Conservation (phyloP, 2,329 filamentous ascomycete species). For the Polychaeton citri region DNA sequence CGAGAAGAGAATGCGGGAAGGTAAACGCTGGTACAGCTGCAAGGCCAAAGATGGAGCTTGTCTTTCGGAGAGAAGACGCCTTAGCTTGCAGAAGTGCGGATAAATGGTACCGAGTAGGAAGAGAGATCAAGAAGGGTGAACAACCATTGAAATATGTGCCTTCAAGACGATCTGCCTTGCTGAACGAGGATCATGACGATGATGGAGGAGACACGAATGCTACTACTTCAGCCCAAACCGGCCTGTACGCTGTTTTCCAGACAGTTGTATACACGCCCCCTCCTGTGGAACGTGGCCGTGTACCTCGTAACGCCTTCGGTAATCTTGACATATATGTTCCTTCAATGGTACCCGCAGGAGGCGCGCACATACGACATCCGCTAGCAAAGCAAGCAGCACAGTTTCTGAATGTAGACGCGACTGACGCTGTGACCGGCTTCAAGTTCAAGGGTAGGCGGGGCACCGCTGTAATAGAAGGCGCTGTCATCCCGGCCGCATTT, state of each 20-base stretch:
- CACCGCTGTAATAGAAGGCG: slow-evolving; percentile 67
- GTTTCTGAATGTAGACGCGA: slow-evolving; percentile 69
- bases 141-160: slow-evolving; percentile 62
- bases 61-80: slow-evolving; percentile 75
- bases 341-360: slow-evolving; percentile 49
- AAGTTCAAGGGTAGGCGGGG: slow-evolving; percentile 75
- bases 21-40: slow-evolving; percentile 51
- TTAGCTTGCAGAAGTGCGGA: slow-evolving; percentile 64
- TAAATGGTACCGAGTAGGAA: slow-evolving; percentile 81
- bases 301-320: slow-evolving; percentile 50
- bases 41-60: slow-evolving; percentile 50
- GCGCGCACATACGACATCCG: slow-evolving; percentile 41
- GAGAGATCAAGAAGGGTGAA: slow-evolving; percentile 64
- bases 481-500: slow-evolving; percentile 61
- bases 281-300: slow-evolving; percentile 57
- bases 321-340: slow-evolving; percentile 52
- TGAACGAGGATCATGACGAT: slow-evolving; percentile 20
- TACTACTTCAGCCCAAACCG: slow-evolving; percentile 36
- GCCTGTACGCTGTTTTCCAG: slow-evolving; percentile 47
- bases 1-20: slow-evolving; percentile 61
- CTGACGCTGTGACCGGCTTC: slow-evolving; percentile 82
- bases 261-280: slow-evolving; percentile 63
- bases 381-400: slow-evolving; percentile 59
- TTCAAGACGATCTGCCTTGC: slow-evolving; percentile 12
- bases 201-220: slow-evolving; percentile 25